These are phyloP conservation scores for Dissophora globulifera DNA, from an alignment of 192 early-diverging fungal species.

Conservation along the genomic window DNA sequence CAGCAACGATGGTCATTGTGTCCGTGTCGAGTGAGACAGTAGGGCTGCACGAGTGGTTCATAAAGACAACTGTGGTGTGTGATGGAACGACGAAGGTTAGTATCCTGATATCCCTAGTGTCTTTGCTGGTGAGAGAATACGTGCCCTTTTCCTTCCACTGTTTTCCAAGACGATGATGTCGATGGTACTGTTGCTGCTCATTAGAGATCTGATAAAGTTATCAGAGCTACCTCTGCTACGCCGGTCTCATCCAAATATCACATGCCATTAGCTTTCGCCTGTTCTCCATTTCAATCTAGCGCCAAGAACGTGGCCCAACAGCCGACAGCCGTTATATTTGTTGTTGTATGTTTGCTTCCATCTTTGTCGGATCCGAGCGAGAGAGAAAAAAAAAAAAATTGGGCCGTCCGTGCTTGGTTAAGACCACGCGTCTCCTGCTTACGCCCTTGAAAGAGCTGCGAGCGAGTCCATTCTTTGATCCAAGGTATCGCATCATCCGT, in stretches of 20 bases:
- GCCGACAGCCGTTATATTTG: background rate
- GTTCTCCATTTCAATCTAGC: too few relatives aligned
- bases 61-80: conserved; percentile 48
- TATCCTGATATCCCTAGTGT: too few relatives aligned
- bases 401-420: too few relatives aligned
- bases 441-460: too few relatives aligned
- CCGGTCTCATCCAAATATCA: background rate
- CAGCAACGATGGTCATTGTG: conserved; percentile 54
- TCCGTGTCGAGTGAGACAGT: conserved; percentile 57
- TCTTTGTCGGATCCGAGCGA: conserved; percentile 2
- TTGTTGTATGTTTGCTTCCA: background rate
- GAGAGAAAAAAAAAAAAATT: background rate
- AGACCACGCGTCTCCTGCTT: too few relatives aligned
- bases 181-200: background rate
- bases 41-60: conserved; percentile 65
- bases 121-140: too few relatives aligned
- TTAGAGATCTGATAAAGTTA: conserved; percentile 42
- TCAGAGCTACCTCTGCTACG: background rate
- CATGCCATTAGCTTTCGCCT: background rate
- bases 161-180: conserved; percentile 1
- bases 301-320: too few relatives aligned
- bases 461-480: too few relatives aligned
- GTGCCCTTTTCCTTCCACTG: too few relatives aligned
- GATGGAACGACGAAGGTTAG: too few relatives aligned
- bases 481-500: too few relatives aligned